phyloP scores from a whole-genome alignment of 768 basidiomycete species.

The Boletus insuetus region DNA sequence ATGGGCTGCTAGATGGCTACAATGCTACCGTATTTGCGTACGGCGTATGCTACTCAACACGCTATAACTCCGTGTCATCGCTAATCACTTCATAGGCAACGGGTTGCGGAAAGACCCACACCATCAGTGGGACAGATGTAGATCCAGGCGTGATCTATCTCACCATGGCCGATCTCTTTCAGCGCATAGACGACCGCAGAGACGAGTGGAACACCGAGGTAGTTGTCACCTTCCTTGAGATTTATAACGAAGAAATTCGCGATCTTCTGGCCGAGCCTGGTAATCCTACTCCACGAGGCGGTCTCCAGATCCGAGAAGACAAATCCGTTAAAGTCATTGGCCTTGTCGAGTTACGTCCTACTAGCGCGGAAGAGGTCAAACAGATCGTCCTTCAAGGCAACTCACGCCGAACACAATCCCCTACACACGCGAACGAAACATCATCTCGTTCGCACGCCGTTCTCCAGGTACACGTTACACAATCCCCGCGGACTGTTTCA shows the following conservation, averaged over 20 bases:
- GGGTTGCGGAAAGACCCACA: constrained; percentile 99
- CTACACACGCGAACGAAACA: constrained; percentile 94
- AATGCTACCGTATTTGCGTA: constrained; percentile 99
- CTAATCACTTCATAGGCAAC: constrained; percentile 66
- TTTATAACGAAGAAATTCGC: constrained; percentile 98
- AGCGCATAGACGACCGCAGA: constrained; percentile 81
- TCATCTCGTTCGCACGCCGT: constrained; percentile 98
- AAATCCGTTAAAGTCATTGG: constrained; percentile 88
- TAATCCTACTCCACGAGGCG: constrained; percentile 65
- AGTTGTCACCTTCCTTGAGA: constrained; percentile 93
- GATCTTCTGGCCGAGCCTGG: constrained; percentile 84
- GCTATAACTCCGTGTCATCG: background rate
- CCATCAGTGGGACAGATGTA: constrained; percentile 86
- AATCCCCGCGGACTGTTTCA: constrained; percentile 81
- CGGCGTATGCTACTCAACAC: constrained; percentile 61
- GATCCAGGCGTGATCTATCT: constrained; percentile 95
- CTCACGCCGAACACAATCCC: constrained; percentile 82
- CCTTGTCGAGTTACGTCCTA: constrained; percentile 78
- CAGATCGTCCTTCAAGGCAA: constrained; percentile 90
- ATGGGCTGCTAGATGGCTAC: constrained; percentile 87
- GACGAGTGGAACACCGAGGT: constrained; percentile 87
- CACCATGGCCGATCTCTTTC: constrained; percentile 96
- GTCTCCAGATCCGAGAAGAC: constrained; percentile 92
- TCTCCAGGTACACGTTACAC: constrained; percentile 90
- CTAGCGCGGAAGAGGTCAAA: constrained; percentile 89